Conservation (phyloP, 2,329 filamentous ascomycete species). For the Colletotrichum eleusines region DNA sequence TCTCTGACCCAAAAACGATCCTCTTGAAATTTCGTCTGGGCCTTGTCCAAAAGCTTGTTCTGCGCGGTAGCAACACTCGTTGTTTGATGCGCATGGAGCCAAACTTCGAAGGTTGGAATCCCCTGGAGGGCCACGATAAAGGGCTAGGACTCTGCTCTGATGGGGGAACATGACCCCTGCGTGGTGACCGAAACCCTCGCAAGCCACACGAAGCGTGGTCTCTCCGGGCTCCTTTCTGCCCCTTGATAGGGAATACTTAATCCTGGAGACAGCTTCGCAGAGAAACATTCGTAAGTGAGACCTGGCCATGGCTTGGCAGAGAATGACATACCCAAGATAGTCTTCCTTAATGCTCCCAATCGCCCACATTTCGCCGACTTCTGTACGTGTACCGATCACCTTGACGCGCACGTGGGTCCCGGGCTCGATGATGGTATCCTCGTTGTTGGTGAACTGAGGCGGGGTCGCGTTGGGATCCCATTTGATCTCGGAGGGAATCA, state of each 20-base stretch:
- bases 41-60: slow-evolving; percentile 15
- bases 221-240: background rate
- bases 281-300: slow-evolving; percentile 35
- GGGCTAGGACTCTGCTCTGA: background rate
- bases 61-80: slow-evolving; percentile 21
- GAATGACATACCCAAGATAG: slow-evolving; percentile 70
- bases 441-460: slow-evolving; percentile 96
- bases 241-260: slow-evolving; percentile 17
- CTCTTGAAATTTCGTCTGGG: slow-evolving; percentile 10
- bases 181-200: background rate
- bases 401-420: slow-evolving; percentile 94
- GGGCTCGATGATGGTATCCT: slow-evolving; percentile 92
- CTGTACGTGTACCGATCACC: slow-evolving; percentile 91
- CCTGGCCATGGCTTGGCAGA: background rate
- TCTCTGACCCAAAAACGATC: slow-evolving; percentile 12
- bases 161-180: background rate
- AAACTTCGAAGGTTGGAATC: background rate
- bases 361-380: slow-evolving; percentile 95
- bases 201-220: background rate
- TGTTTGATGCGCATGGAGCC: slow-evolving; percentile 4
- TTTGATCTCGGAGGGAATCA: slow-evolving; percentile 92
- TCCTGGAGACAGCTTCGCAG: slow-evolving; percentile 42
- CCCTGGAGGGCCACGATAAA: background rate
- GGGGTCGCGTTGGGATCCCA: slow-evolving; percentile 96
- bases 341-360: slow-evolving; percentile 97